Conservation (phyloP, 306 rosid genomes). For the Medicago truncatula region DNA sequence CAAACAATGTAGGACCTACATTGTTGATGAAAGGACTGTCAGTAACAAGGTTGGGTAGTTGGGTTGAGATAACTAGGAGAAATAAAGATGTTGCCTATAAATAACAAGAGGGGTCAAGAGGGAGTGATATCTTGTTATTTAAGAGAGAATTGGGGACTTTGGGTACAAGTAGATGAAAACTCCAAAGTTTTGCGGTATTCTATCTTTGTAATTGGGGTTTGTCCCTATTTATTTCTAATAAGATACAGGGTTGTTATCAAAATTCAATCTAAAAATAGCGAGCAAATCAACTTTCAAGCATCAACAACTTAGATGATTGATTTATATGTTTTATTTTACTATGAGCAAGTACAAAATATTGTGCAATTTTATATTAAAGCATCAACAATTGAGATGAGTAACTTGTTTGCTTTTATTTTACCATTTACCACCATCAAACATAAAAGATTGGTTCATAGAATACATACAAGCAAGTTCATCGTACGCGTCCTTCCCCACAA, state of each 20-base stretch:
- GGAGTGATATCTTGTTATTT: background rate
- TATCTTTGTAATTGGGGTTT: background rate
- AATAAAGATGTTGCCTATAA: background rate
- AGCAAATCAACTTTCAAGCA: conserved; percentile 36
- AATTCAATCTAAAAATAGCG: background rate
- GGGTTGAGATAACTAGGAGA: background rate
- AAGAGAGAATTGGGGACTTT: background rate
- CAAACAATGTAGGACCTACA: background rate
- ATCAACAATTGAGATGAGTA: conserved; percentile 26
- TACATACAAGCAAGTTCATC: conserved; percentile 93
- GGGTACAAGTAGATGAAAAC: background rate
- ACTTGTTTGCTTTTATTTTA: conserved; percentile 19
- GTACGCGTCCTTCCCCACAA: conserved; percentile 90
- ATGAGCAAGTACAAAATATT: conserved; percentile 10
- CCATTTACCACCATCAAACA: conserved; percentile 1
- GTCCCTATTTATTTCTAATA: background rate
- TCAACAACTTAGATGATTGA: conserved; percentile 18
- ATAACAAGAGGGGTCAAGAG: background rate
- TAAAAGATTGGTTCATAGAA: conserved; percentile 29
- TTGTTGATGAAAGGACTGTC: background rate
- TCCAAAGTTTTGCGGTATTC: background rate
- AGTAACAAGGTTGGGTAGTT: background rate
- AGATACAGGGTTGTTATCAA: background rate
- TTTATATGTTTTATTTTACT: conserved; percentile 17
- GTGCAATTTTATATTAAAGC: conserved; percentile 26